phyloP scores from a whole-genome alignment of 2,329 filamentous ascomycete species.

The Trichoderma sp. region DNA sequence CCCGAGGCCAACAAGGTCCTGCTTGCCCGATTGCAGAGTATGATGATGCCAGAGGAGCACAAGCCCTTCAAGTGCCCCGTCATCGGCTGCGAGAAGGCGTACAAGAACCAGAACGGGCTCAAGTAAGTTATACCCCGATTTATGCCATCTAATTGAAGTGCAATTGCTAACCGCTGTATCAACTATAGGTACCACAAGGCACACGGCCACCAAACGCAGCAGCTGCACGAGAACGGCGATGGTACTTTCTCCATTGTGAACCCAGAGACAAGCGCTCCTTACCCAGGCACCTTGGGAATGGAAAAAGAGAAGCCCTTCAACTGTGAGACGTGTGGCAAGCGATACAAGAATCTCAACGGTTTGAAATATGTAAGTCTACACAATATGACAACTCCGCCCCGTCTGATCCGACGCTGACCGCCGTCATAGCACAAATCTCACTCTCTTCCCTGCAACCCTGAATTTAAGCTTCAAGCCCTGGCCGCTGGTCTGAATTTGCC shows the following conservation, averaged over 20 bases:
- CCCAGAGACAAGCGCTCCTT: conserved; percentile 88
- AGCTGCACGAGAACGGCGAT: conserved; percentile 93
- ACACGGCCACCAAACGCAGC: conserved; percentile 95
- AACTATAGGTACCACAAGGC: conserved; percentile 61
- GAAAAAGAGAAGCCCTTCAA: conserved; percentile 99
- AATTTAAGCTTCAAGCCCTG: conserved; percentile 53
- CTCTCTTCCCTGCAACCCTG: conserved; percentile 85
- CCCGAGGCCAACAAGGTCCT: conserved; percentile 65
- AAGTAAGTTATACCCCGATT: conserved; percentile 64
- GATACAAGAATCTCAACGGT: conserved; percentile 98
- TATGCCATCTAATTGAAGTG: not conserved
- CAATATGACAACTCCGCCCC: conserved; percentile 13
- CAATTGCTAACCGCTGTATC: not conserved
- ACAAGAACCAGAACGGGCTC: conserved; percentile 98
- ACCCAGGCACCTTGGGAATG: conserved; percentile 97
- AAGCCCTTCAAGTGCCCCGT: conserved; percentile 98
- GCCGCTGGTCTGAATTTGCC: conserved; percentile 44
- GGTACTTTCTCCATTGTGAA: conserved; percentile 98
- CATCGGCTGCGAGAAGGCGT: conserved; percentile 97
- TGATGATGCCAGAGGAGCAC: conserved; percentile 79
- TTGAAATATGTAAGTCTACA: conserved; percentile 75
- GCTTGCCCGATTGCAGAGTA: conserved; percentile 56
- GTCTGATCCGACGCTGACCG: conserved; percentile 30
- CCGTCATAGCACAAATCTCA: conserved; percentile 66
- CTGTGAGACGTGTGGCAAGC: conserved; percentile 94